phyloP scores from a whole-genome alignment of 352 stramenopile species.

The Globisporangium solare region DNA sequence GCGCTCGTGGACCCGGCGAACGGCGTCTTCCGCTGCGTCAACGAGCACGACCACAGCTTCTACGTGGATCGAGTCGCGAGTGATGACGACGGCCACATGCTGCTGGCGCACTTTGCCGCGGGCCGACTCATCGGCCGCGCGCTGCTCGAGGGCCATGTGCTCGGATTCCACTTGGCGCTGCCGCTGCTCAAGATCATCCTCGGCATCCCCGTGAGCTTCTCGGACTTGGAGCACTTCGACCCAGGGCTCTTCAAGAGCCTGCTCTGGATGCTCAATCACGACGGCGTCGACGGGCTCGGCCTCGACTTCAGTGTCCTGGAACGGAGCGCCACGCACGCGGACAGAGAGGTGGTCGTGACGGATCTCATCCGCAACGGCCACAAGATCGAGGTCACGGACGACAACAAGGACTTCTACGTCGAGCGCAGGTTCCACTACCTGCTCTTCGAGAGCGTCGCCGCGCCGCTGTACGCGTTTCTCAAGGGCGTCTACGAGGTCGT shows the following conservation, averaged over 20 bases:
- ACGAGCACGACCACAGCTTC: conserved; percentile 39
- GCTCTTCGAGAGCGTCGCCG: too few species aligned
- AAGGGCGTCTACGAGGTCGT: too few species aligned
- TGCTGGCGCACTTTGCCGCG: conserved; percentile 39
- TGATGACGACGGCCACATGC: conserved; percentile 19
- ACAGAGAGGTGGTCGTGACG: conserved; percentile 18
- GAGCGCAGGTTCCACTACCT: too few species aligned
- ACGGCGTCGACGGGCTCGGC: conserved; percentile 28
- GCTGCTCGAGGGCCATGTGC: conserved; percentile 85
- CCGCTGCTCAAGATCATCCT: conserved; percentile 49
- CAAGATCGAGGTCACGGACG: too few species aligned
- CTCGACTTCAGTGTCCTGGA: conserved; percentile 36
- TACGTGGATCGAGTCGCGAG: conserved; percentile 48
- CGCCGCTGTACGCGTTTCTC: too few species aligned
- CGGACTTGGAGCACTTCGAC: conserved; percentile 39
- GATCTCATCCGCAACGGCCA: conserved; percentile 16
- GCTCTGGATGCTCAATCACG: conserved; percentile 40
- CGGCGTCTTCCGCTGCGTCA: conserved; percentile 41
- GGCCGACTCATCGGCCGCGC: conserved; percentile 43
- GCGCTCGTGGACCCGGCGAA: conserved; percentile 27
- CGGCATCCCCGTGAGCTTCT: conserved; percentile 31
- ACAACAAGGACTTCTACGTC: too few species aligned
- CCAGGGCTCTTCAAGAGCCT: conserved; percentile 41
- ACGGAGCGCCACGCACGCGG: background rate
- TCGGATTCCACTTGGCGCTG: conserved; percentile 86